These are phyloP conservation scores for Diplotaxis tenuifolia DNA, from an alignment of 345 rosid species.

Conservation along the genomic window DNA sequence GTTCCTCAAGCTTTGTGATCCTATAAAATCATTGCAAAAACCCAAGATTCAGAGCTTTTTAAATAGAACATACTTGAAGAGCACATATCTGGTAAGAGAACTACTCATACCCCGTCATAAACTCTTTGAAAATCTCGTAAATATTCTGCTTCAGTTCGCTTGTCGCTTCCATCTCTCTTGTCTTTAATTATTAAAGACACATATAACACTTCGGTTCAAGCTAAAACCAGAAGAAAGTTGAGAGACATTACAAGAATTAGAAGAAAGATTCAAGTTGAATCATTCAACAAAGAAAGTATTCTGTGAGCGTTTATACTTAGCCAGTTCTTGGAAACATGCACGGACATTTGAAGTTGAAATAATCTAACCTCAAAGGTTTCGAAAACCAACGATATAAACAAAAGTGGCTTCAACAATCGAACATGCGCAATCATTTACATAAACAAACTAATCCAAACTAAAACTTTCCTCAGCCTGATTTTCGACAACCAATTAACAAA, in stretches of 20 bases:
- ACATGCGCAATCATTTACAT: not conserved
- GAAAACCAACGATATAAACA: no score
- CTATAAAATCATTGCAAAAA: constrained; percentile 28
- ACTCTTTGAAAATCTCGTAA: constrained; percentile 45
- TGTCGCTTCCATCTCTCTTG: constrained; percentile 27
- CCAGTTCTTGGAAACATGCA: no score
- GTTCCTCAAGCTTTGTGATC: constrained; percentile 61
- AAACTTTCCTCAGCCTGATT: not conserved
- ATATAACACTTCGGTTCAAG: not conserved
- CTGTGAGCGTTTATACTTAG: not conserved
- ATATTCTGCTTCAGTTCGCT: constrained; percentile 33
- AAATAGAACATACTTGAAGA: not conserved
- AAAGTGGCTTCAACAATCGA: not conserved
- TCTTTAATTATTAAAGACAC: not conserved
- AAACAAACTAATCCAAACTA: not conserved
- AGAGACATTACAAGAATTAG: not conserved
- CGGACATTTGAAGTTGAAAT: not conserved
- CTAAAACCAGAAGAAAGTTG: not conserved
- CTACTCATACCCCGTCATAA: constrained; percentile 45
- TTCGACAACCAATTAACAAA: not conserved
- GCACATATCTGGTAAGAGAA: not conserved
- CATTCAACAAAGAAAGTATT: no score
- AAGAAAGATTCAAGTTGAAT: not conserved
- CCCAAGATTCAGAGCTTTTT: not conserved
- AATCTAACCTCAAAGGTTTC: no score